Percentiles rank a stretch among this genome's conserved stretches.
phyloP scores from a whole-genome alignment of 257 asterid species.

The Solanum paucissectum region DNA sequence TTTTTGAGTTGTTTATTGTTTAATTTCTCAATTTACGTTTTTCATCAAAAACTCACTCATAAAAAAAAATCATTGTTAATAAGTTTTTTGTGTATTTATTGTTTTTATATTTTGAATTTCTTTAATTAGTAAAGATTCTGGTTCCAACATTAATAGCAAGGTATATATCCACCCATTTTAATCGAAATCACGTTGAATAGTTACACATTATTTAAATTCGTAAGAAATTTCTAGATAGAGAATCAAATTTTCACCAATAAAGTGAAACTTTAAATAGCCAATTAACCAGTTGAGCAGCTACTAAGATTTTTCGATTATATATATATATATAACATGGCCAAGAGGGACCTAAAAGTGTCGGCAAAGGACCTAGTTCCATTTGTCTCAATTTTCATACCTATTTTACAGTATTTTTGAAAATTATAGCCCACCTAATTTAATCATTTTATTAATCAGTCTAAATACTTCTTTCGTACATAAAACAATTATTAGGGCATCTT shows the following conservation, averaged over 20 bases:
- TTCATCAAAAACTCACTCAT: no score
- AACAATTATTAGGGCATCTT: neutral
- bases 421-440: conserved; percentile 33
- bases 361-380: conserved; percentile 6
- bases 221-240: neutral
- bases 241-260: neutral
- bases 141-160: neutral
- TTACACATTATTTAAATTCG: neutral
- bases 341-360: conserved; percentile 7
- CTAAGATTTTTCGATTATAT: neutral
- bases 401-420: conserved; percentile 14
- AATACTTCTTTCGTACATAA: neutral
- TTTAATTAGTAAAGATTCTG: neutral
- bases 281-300: accelerated
- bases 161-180: neutral
- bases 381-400: conserved; percentile 17
- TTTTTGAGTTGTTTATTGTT: neutral
- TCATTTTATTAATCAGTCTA: conserved; percentile 5
- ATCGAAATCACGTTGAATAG: neutral
- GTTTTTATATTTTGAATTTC: no score
- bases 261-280: neutral
- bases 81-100: neutral
- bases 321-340: neutral
- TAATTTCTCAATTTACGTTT: neutral
- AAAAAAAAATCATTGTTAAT: no score